Conservation (phyloP, 495 filamentous ascomycete genomes). For the Penicillium coffeae region DNA sequence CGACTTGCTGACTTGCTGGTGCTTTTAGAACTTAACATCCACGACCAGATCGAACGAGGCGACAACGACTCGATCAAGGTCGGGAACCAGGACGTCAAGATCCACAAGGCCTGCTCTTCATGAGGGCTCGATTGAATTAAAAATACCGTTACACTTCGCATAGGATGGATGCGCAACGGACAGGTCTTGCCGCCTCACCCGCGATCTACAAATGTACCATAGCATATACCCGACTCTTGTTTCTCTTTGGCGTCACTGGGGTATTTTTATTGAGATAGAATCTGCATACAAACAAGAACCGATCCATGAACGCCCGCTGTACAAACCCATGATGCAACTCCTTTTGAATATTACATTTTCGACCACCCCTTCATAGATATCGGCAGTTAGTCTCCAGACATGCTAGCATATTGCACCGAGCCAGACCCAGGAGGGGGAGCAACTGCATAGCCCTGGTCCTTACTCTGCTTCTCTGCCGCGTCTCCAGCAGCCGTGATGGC, state of each 20-base stretch:
- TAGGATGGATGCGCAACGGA: neutral
- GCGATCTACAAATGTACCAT: conserved; percentile 35
- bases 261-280: conserved; percentile 34
- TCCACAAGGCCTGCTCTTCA: conserved; percentile 44
- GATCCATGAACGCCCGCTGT: conserved; percentile 38
- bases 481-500: conserved; percentile 32
- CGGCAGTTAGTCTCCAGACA: conserved; percentile 67
- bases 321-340: conserved; percentile 30
- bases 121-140: conserved; percentile 8
- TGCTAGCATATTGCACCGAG: conserved; percentile 78
- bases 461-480: conserved; percentile 35
- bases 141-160: neutral
- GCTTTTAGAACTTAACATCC: conserved; percentile 71
- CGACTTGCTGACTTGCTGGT: conserved; percentile 6
- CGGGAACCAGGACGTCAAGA: conserved; percentile 40
- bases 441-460: conserved; percentile 49
- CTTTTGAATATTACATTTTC: conserved; percentile 4
- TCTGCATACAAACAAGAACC: conserved; percentile 36
- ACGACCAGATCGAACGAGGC: conserved; percentile 83
- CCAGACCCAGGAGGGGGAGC: conserved; percentile 80
- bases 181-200: neutral
- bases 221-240: conserved; percentile 44
- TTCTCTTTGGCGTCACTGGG: conserved; percentile 31
- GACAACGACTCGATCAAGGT: conserved; percentile 85
- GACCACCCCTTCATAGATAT: neutral